A percentile compares a stretch with the other conserved stretches of the same genome.
Conservation (phyloP, 192 early-diverging fungal species). For the Podila epigama region DNA sequence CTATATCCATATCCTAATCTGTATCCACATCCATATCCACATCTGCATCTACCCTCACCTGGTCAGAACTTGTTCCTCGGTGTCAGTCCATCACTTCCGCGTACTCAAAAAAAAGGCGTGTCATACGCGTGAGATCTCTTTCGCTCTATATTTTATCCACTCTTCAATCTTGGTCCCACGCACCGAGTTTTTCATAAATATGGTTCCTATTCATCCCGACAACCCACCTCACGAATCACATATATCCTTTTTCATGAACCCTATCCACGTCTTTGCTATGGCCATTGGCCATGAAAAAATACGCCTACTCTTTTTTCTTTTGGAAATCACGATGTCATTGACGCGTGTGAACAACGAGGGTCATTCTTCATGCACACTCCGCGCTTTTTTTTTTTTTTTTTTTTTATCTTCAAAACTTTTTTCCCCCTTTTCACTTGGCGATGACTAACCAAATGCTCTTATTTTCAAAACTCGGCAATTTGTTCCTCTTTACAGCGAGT, state of each 20-base stretch:
- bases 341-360: slow-evolving; percentile 16
- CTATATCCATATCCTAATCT: background rate
- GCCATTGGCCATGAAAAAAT: no score
- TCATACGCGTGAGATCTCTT: no score
- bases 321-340: background rate
- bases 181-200: background rate
- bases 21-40: no score
- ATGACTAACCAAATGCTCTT: background rate
- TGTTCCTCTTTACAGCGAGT: slow-evolving; percentile 56
- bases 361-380: background rate
- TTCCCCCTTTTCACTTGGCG: background rate
- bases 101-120: no score
- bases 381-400: background rate
- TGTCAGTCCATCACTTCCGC: no score
- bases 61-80: no score
- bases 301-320: no score
- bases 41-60: no score
- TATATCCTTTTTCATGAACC: no score
- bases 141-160: no score
- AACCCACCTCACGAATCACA: no score
- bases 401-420: background rate
- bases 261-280: no score
- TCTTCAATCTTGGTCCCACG: background rate
- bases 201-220: slow-evolving; percentile 26
- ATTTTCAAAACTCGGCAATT: background rate